A percentile compares a stretch with the other conserved stretches of the same genome.
Evolutionary conservation across 768 basidiomycete species (phyloP).

Genomic region (Bullera alba): DNA sequence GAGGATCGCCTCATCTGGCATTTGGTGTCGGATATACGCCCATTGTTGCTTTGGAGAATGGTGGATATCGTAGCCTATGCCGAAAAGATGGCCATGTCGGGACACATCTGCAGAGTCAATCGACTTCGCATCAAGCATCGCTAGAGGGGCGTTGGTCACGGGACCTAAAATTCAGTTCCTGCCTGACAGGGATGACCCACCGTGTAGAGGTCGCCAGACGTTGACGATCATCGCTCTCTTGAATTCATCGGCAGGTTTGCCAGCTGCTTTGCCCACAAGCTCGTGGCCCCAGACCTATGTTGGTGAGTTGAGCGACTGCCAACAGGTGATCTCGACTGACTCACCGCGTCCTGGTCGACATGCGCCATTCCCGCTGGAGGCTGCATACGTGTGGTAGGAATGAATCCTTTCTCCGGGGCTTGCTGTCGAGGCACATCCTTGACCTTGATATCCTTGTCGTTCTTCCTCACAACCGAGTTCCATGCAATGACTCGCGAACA

Average conservation of each 20-base stretch:
- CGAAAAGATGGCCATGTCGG: slow-evolving; percentile 16
- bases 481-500: slow-evolving; percentile 21
- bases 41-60: slow-evolving; percentile 18
- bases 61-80: slow-evolving; percentile 17
- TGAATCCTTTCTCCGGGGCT: slow-evolving; percentile 19
- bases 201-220: slow-evolving; percentile 28
- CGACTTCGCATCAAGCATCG: slow-evolving; percentile 8
- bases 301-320: background rate
- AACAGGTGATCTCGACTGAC: slow-evolving; percentile 1
- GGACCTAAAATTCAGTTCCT: slow-evolving; percentile 6
- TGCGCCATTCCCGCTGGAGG: slow-evolving; percentile 20
- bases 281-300: slow-evolving; percentile 14
- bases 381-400: slow-evolving; percentile 10
- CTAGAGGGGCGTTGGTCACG: slow-evolving; percentile 31
- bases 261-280: slow-evolving; percentile 13
- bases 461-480: slow-evolving; percentile 21
- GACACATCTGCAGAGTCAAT: slow-evolving; percentile 5
- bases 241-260: slow-evolving; percentile 1
- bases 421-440: slow-evolving; percentile 15
- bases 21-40: slow-evolving; percentile 29
- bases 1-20: slow-evolving; percentile 26
- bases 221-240: slow-evolving; percentile 26
- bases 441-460: slow-evolving; percentile 1
- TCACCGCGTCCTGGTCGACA: slow-evolving; percentile 26
- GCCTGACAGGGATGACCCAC: slow-evolving; percentile 3